Base-by-base conservation (phyloP, 116 monocot genomes). In the Posidonia oceanica region DNA sequence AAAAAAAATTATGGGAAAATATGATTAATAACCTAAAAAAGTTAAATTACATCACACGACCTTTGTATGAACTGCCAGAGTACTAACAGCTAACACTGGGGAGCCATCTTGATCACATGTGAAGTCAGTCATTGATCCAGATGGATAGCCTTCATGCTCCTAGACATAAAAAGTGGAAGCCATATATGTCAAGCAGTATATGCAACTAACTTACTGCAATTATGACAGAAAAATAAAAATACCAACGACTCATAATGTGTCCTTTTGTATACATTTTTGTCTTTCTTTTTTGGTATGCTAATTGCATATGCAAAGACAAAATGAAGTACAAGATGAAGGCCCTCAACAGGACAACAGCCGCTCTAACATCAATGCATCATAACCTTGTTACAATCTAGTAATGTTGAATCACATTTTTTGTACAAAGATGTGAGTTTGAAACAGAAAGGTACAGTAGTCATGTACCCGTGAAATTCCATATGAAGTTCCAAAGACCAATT, bases 81-180 rank as follows among this genome's bases (percentile, higher is more conserved):
- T 87, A 75, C 96, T 96, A 54, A 88, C 74, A 39, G 96, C 84
- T 78, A 91, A 73, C 53, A 96, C 71, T 56, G 96, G 96, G n/a
- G 80, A 81, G 39, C 96, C 96, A 73, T 91, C 83, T 48, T 77
- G 61, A 85, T 91, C 80, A 68, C 86, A 91, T 38, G 96, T 83
- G 87, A 85, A 91, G 72, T 96, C 91, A 75, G 88, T 86, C 88
- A 89, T 81, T 61, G 91, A 91, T 79, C 89, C 96, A 64, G 86
- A 91, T 22, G 96, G 96, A 78, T 96, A 96, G 44, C 91, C 89
- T 64, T 77, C 72, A 77, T 88, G 85, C 37, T 76, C 86, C 96
- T 96, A 61, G 29, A 74, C 37, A 79, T 44, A 55, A 39, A 73
- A 68, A 56, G 23, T 40, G 41, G n/a, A 64, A 56, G 14, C 69